Evolutionary conservation across 305 asterid species (phyloP), one percentile per base, ranked within the genome.

Genomic region (Solanum hybrid): DNA sequence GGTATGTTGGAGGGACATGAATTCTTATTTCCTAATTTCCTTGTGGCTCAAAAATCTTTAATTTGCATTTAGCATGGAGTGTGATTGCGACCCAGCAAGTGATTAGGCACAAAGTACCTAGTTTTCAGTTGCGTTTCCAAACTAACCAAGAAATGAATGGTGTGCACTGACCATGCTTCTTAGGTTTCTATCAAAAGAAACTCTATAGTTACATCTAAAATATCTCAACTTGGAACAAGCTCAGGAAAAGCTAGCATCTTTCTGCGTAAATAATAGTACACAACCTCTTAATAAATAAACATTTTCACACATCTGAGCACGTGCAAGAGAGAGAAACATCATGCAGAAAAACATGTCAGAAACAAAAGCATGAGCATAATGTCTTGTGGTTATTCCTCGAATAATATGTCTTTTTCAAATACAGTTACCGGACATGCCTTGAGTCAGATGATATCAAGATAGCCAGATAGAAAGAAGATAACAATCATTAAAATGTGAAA

Each of bases 401-500:
- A 26, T 14, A 24, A 24, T 24, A 38, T 24, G 9, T 38, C 61
- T 38, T 24, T 84, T 84, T 51, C 75, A 51, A 32, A 84, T 84
- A 84, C 39, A 51, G 29, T 45, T 84, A 51, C 75, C 6, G 1
- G 39, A 31, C 75, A 84, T 5, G 75, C 41, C 31, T 29, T 3
- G 76, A 20, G 76, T 29, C 41, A 84, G 10, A 51, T 45, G 88
- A 29, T 32, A 84, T 84, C 88, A 17, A 51, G 31, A 45, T 29
- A 31, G 88, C 76, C 88, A 84, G 75, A 84, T 51, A 31, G 27
- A 84, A 84, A 41, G 87, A 83, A 83, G 38, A 41, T 41, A 20
- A 17, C 75, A 39, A 88, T 33, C 13, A 79, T 65, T 41, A 85
- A 12, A 88, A 33, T 72, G 72, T 89, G 94, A 15, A 83, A 83